Evolutionary conservation across 352 stramenopile genomes (phyloP), one percentile per base, ranked within the genome.

Genomic region (Globisporangium radiosum): DNA sequence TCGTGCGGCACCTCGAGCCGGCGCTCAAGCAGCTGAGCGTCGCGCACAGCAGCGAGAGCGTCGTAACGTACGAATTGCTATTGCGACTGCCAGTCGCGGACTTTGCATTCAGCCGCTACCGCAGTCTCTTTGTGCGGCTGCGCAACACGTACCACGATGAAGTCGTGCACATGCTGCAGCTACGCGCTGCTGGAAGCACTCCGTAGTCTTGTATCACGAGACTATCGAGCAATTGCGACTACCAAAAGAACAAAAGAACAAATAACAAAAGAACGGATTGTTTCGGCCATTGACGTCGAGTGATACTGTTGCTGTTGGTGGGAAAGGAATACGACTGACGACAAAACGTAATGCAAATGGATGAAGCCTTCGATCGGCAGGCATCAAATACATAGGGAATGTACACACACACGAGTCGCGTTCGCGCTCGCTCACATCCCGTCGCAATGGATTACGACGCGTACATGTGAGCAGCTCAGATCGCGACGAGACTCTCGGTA

Each of bases 91-190:
- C 80, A 4, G 82, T 90, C 49, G 45, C 60, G 8, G 57, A 68
- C 37, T 90, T 90, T 48, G 51, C 59, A 5, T 88, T 88, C 47
- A 62, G 52, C 10, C 47, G 60, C n/a, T 81, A 68, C 65, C 59
- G 66, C 25, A 53, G 52, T 25, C 52, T 82, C n/a, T 62, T 90
- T 15, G 52, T 84, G 11, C 70, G 65, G 1, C 61, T 88, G 50
- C 71, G 72, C 54, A 82, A 69, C 53, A 61, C 76, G 14, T 85
- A 90, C 45, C 72, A 82, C 33, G 67, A 81, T 6, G 55, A 70
- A n/a, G 61, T 82, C 25, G 38, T 37, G 6, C 36, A 48, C 17
- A 54, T 73, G 0, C 60, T 87, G 14, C 15, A 50, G 5, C 14
- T n/a, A 8, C 14, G 25, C 7, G 7, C 25, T 33, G 25, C 25